Conservation (phyloP, 805 yeast genomes). For the Lachancea sp. region DNA sequence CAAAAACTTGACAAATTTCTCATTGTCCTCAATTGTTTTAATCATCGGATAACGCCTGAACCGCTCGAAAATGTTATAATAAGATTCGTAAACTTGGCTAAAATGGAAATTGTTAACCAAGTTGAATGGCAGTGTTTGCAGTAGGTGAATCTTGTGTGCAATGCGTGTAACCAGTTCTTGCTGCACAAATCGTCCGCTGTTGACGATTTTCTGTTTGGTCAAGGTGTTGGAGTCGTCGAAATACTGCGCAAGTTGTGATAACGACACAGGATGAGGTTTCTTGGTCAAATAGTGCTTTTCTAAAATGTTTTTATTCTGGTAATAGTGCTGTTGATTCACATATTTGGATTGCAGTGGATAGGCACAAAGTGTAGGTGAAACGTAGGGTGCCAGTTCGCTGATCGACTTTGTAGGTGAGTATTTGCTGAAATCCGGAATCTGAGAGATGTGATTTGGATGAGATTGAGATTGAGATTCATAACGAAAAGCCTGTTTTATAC, state of each 20-base stretch:
- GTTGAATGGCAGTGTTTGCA: slow-evolving; percentile 77
- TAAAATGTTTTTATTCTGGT: slow-evolving; percentile 43
- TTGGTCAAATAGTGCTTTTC: slow-evolving; percentile 35
- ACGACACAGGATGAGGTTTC: slow-evolving; percentile 80
- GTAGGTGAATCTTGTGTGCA: slow-evolving; percentile 69
- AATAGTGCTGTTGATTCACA: slow-evolving; percentile 69
- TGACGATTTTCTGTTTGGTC: slow-evolving; percentile 67
- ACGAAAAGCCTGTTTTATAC: not conserved
- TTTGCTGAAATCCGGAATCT: slow-evolving; percentile 33
- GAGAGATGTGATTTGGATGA: slow-evolving; percentile 19
- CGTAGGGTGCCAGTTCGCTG: slow-evolving; percentile 32
- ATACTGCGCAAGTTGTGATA: slow-evolving; percentile 85
- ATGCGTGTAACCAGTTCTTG: slow-evolving; percentile 79
- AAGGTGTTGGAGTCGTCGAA: slow-evolving; percentile 57
- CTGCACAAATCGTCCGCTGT: slow-evolving; percentile 84
- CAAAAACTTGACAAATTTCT: slow-evolving; percentile 58
- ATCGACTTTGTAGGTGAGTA: slow-evolving; percentile 33
- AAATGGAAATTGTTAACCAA: slow-evolving; percentile 82
- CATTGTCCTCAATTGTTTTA: slow-evolving; percentile 66
- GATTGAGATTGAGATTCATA: not conserved
- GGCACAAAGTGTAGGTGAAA: slow-evolving; percentile 33
- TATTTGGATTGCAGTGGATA: slow-evolving; percentile 40
- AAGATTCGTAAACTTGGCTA: slow-evolving; percentile 81
- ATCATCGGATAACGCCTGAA: slow-evolving; percentile 70
- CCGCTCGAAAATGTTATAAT: slow-evolving; percentile 80